These are phyloP conservation scores for Auriscalpium vulgare DNA, from an alignment of 768 basidiomycete genomes.

Conservation along the genomic window DNA sequence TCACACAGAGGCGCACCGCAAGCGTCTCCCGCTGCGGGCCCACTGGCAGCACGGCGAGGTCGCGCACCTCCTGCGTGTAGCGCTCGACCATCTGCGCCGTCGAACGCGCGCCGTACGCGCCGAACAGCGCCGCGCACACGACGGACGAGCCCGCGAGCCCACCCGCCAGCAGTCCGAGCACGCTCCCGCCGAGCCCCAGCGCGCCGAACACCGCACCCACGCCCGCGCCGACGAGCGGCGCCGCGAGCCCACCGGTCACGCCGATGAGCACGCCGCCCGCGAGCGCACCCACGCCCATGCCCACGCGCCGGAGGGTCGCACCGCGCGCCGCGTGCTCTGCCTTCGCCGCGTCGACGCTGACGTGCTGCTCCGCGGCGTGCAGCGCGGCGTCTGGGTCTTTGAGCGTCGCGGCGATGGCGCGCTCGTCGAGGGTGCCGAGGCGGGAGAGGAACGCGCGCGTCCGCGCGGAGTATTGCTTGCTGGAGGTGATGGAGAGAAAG, in stretches of 20 bases:
- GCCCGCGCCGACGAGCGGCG: conserved; percentile 49
- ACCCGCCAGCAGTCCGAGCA: conserved; percentile 40
- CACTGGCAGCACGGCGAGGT: conserved; percentile 44
- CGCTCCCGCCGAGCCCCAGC: conserved; percentile 46
- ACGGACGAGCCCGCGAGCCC: conserved; percentile 48
- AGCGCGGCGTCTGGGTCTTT: conserved; percentile 42
- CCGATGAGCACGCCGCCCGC: conserved; percentile 49
- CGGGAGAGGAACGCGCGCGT: conserved; percentile 38
- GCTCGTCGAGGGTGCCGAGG: conserved; percentile 36
- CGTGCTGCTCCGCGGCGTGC: conserved; percentile 29
- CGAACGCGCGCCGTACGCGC: conserved; percentile 44
- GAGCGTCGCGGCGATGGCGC: conserved; percentile 34
- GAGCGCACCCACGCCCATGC: conserved; percentile 43
- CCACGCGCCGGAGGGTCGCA: conserved; percentile 35
- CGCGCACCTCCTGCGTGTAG: conserved; percentile 45
- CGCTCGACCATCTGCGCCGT: conserved; percentile 41
- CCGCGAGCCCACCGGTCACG: conserved; percentile 52
- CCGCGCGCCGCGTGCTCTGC: conserved; percentile 34
- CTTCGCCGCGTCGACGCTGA: conserved; percentile 31
- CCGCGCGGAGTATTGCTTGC: conserved; percentile 42
- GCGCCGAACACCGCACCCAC: conserved; percentile 40
- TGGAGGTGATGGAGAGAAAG: conserved; percentile 39
- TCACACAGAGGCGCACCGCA: conserved; percentile 44
- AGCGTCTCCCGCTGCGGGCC: conserved; percentile 33
- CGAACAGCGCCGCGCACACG: conserved; percentile 51